These are phyloP conservation scores for Bacidia gigantensis DNA, from an alignment of 495 filamentous ascomycete species.

Conservation along the genomic window DNA sequence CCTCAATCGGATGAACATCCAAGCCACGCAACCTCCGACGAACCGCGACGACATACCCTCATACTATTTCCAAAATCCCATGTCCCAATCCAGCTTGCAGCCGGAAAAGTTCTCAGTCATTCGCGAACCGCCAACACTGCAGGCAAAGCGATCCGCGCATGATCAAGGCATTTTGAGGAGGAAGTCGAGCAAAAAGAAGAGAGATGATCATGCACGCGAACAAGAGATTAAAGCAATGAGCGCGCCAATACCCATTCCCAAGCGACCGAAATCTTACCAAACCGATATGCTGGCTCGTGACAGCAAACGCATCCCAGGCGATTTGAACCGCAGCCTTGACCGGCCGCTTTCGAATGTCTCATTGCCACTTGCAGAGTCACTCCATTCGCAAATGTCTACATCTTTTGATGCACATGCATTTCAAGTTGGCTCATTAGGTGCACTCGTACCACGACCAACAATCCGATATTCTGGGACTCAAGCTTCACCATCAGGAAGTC, in stretches of 20 bases:
- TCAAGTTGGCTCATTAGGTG: slow-evolving; percentile 59
- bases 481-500: slow-evolving; percentile 30
- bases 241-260: slow-evolving; percentile 50
- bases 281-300: slow-evolving; percentile 48
- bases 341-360: slow-evolving; percentile 60
- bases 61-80: slow-evolving; percentile 33
- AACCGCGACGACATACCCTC: slow-evolving; percentile 25
- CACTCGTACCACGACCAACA: slow-evolving; percentile 65
- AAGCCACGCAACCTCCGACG: slow-evolving; percentile 22
- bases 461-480: slow-evolving; percentile 58
- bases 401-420: slow-evolving; percentile 56
- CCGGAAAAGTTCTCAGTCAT: slow-evolving; percentile 27
- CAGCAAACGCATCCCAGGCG: slow-evolving; percentile 45
- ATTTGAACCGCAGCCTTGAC: slow-evolving; percentile 42
- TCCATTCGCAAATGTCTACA: slow-evolving; percentile 52
- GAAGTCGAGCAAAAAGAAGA: slow-evolving; percentile 66
- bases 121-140: slow-evolving; percentile 50
- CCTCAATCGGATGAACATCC: slow-evolving; percentile 18
- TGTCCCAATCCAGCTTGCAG: slow-evolving; percentile 32
- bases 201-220: slow-evolving; percentile 59
- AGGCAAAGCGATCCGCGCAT: slow-evolving; percentile 43
- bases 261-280: slow-evolving; percentile 40
- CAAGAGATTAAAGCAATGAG: slow-evolving; percentile 79
- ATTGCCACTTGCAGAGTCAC: slow-evolving; percentile 54
- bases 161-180: slow-evolving; percentile 43